phyloP scores from a whole-genome alignment of 345 rosid species.

The Syzygium jambos region DNA sequence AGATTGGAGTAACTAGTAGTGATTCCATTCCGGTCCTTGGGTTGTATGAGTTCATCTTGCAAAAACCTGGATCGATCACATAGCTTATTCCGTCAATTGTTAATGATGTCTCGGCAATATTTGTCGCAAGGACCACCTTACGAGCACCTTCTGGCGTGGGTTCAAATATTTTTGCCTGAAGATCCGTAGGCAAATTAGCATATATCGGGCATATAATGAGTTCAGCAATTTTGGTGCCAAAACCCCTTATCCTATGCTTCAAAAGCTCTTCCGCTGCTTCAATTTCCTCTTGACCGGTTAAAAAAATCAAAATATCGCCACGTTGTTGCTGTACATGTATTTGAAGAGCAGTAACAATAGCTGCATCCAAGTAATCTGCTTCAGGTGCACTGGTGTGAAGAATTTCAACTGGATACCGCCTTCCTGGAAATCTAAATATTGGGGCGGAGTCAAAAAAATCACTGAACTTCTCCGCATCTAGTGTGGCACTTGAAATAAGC shows the following conservation, averaged over 20 bases:
- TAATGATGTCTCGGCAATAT: conserved; percentile 94
- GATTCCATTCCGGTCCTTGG: conserved; percentile 99
- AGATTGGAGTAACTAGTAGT: conserved; percentile 77
- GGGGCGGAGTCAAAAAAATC: conserved; percentile 96
- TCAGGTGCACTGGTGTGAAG: conserved; percentile 95
- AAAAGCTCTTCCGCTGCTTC: conserved; percentile 90
- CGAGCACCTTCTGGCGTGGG: conserved; percentile 97
- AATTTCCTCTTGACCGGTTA: conserved; percentile 97
- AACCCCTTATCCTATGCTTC: conserved; percentile 81
- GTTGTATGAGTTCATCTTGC: conserved; percentile 93
- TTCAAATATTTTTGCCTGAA: conserved; percentile 94
- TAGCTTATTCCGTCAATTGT: conserved; percentile 92
- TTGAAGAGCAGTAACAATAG: conserved; percentile 81
- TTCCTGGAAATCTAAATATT: conserved; percentile 91
- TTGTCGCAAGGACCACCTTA: conserved; percentile 92
- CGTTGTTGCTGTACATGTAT: conserved; percentile 74
- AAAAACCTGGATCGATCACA: conserved; percentile 94
- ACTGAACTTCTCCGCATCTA: conserved; percentile 96
- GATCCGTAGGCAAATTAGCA: conserved; percentile 95
- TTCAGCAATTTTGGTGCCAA: conserved; percentile 92
- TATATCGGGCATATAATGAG: conserved; percentile 94
- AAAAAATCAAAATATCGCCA: conserved; percentile 86
- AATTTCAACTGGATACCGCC: conserved; percentile 91
- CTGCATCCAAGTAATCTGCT: conserved; percentile 96
- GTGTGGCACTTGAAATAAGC: conserved; percentile 94